Evolutionary conservation across 2,329 filamentous ascomycete genomes (phyloP), one percentile per base, ranked within the genome.

Genomic region (Colletotrichum cereale): DNA sequence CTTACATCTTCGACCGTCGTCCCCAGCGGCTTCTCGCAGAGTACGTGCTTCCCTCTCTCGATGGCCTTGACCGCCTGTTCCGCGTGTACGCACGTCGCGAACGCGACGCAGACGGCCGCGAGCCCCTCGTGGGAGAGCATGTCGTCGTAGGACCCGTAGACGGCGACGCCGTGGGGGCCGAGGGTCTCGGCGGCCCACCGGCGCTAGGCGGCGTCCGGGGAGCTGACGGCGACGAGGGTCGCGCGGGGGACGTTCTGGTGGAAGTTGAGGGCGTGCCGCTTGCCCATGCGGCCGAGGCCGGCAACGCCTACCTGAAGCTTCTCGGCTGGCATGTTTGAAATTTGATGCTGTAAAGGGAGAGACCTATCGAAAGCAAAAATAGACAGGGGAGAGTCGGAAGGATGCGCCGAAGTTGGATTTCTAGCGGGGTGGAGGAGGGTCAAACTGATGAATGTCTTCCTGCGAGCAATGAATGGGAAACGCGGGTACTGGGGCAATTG

Each of bases 1-100:
- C 86, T 76, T 80, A 90, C 89, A 62, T 90, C 82, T 74, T 90
- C 88, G 21, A 90, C 82, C 67, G 83, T 87, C 0, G 89, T 92
- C 53, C 85, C 87, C 40, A 89, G 76, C 2, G 88, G 88, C 81
- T 90, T 90, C 81, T 90, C 88, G 75, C 87, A 89, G 21, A 90
- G 78, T 0, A 90, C 87, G 74, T 90, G 88, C 74, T 86, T 83
- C 53, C 85, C 83, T 11, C 82, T 82, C 62, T 87, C 77, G 62
- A 90, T 89, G 14, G 87, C 87, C 74, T 86, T 84, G 75, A 89
- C 86, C 1, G 88, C 84, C 74, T 90, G 86, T 73, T 88, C 82
- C 0, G 88, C 88, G 74, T 91, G 89, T 16, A 86, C 88, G 0
- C 86, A 87, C 16, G 86, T 87, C 0, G 84, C 74, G 67, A 79